A percentile compares a stretch with the other conserved stretches of the same genome.
These are phyloP conservation scores for Croton laevigatus DNA, from an alignment of 441 rosid species.

Conservation along the genomic window DNA sequence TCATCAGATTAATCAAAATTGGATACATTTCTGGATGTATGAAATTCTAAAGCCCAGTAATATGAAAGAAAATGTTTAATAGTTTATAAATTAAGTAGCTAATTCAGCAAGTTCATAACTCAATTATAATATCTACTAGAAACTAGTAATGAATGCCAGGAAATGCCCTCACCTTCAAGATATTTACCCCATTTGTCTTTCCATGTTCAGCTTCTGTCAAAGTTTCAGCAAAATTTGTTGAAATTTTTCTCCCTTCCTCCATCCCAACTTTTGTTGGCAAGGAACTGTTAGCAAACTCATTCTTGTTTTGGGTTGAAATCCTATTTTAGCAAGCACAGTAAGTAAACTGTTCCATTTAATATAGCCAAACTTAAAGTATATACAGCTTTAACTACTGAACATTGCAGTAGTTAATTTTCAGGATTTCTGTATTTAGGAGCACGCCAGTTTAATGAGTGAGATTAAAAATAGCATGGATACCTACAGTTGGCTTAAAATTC, in stretches of 20 bases:
- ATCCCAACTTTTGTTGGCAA: conserved; percentile 28
- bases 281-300: conserved; percentile 24
- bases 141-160: neutral
- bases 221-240: conserved; percentile 23
- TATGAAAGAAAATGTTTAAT: neutral
- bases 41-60: neutral
- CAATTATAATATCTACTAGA: neutral
- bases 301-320: conserved; percentile 35
- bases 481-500: neutral
- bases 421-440: neutral
- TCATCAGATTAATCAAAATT: conserved; percentile 5
- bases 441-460: neutral
- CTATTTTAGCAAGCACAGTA: conserved; percentile 30
- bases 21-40: neutral
- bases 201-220: conserved; percentile 29
- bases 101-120: neutral
- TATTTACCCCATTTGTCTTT: conserved; percentile 21
- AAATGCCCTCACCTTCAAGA: conserved; percentile 27
- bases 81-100: neutral
- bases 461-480: neutral
- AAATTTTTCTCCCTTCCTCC: conserved; percentile 31
- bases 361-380: neutral
- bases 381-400: neutral
- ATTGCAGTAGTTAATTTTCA: neutral
- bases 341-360: conserved; percentile 16